Conservation (phyloP, 768 basidiomycete species). For the Rubroboletus satanas region DNA sequence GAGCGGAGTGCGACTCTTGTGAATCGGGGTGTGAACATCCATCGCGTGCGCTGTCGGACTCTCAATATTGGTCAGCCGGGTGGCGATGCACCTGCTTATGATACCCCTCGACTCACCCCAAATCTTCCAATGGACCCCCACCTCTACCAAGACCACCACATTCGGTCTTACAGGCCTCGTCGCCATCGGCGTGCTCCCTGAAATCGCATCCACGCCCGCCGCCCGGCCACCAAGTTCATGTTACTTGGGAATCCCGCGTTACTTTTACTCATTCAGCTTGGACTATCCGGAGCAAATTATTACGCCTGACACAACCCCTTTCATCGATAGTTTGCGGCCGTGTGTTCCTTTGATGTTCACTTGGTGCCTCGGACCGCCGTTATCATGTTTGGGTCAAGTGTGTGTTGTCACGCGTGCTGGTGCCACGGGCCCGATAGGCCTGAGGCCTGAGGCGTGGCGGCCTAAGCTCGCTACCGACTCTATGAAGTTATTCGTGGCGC, state of each 20-base stretch:
- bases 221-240: constrained; percentile 47
- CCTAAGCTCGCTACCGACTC: background rate
- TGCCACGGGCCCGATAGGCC: background rate
- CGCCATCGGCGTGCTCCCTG: constrained; percentile 91
- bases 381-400: background rate
- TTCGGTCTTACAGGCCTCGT: constrained; percentile 95
- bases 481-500: background rate
- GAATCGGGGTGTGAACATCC: no score
- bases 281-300: background rate
- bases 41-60: no score
- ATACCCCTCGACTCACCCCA: constrained; percentile 66
- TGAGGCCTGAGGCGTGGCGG: background rate
- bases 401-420: no score
- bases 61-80: no score
- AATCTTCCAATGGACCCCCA: constrained; percentile 83
- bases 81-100: no score
- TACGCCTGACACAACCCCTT: background rate
- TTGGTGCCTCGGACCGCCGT: background rate
- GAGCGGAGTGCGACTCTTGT: no score
- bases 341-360: background rate
- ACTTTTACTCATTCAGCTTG: no score
- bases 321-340: no score
- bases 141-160: constrained; percentile 88
- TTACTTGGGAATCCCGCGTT: no score
- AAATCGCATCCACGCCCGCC: constrained; percentile 51